phyloP scores from a whole-genome alignment of 2,329 filamentous ascomycete genomes.

The Claviceps purpurea region DNA sequence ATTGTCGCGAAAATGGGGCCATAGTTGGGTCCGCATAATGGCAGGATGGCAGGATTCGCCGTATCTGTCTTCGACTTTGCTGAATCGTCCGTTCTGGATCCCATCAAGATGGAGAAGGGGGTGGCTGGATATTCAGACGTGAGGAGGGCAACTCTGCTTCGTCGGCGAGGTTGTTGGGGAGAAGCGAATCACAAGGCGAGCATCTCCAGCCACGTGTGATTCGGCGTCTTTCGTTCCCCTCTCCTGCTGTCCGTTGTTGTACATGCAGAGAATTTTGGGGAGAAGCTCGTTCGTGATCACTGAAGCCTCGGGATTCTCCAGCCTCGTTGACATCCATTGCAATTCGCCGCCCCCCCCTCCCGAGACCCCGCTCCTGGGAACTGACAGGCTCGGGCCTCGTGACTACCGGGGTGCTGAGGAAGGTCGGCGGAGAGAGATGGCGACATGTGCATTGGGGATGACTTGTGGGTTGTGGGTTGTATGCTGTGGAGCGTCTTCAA shows the following conservation, averaged over 20 bases:
- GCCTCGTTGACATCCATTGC: neutral
- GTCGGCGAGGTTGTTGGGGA: too few relatives aligned
- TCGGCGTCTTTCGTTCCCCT: neutral
- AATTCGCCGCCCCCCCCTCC: neutral
- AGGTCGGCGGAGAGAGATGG: neutral
- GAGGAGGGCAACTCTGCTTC: too few relatives aligned
- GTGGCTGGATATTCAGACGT: neutral
- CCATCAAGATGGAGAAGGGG: neutral
- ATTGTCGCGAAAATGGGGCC: neutral
- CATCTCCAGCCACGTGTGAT: neutral
- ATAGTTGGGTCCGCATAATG: neutral
- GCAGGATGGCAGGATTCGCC: neutral
- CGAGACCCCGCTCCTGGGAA: neutral
- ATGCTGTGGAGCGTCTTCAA: neutral
- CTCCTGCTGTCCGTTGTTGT: neutral
- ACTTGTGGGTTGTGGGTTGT: too few relatives aligned
- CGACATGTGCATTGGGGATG: neutral
- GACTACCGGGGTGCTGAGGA: neutral
- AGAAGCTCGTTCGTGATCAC: neutral
- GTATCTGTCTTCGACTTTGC: neutral
- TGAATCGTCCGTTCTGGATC: neutral
- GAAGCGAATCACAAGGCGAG: too few relatives aligned
- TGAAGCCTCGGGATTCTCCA: neutral
- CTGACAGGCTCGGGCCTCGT: slow-evolving; percentile 3
- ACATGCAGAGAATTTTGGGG: neutral